Evolutionary conservation across 108 stramenopile genomes (phyloP).

Genomic region (Cyclotella baltica): DNA sequence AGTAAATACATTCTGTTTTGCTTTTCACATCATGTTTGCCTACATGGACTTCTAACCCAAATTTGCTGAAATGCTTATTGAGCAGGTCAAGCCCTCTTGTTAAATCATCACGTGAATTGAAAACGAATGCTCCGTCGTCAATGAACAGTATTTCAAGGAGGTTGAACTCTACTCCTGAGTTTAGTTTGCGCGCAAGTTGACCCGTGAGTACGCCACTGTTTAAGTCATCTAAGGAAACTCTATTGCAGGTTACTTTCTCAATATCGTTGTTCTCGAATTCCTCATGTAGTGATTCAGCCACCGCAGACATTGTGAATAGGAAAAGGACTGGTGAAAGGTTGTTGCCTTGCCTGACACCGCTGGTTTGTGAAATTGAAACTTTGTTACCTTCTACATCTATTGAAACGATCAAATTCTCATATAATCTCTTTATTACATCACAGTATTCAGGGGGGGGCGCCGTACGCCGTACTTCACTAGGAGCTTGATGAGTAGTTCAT

Average conservation of each 20-base stretch:
- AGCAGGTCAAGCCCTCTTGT: slow-evolving; percentile 6
- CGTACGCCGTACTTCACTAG: slow-evolving; percentile 25
- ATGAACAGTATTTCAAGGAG: slow-evolving; percentile 20
- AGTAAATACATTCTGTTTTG: slow-evolving; percentile 22
- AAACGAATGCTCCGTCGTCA: slow-evolving; percentile 22
- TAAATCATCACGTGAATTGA: not conserved
- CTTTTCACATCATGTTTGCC: not conserved
- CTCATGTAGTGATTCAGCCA: slow-evolving; percentile 12
- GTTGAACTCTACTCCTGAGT: not conserved
- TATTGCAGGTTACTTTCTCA: slow-evolving; percentile 4
- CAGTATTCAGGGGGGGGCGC: slow-evolving; percentile 20
- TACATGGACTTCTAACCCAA: slow-evolving; percentile 13
- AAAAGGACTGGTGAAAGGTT: slow-evolving; percentile 37
- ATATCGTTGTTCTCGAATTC: slow-evolving; percentile 10
- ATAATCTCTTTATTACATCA: slow-evolving; percentile 1
- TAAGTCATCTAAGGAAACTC: not conserved
- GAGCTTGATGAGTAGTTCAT: slow-evolving; percentile 12
- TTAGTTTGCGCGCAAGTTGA: not conserved
- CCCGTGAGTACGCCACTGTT: not conserved
- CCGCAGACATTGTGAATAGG: slow-evolving; percentile 25
- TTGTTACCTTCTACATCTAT: slow-evolving; percentile 10
- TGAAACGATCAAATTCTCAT: slow-evolving; percentile 3
- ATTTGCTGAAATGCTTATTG: not conserved
- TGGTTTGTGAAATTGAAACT: slow-evolving; percentile 1
- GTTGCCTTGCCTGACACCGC: slow-evolving; percentile 42